Base-by-base conservation (phyloP, 805 yeast genomes). In the Millerozyma acaciae region DNA sequence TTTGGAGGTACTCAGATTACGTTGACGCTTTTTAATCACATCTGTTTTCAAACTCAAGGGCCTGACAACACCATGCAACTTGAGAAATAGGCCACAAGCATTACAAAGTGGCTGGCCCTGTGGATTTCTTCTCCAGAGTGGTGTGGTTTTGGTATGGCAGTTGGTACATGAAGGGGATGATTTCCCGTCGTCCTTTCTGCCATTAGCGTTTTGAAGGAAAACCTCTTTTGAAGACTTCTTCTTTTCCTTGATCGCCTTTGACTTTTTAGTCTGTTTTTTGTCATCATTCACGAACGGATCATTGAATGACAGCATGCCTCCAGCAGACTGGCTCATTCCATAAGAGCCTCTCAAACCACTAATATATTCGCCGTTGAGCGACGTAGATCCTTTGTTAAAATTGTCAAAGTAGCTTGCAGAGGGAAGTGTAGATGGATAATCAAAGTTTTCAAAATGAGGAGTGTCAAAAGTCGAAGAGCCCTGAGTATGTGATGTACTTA, bases 11-110 rank as follows among this genome's bases (percentile, higher is more conserved):
- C 45, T 47, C 14, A 56, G 44, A 5, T 63, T 62, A 33, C 96
- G 70, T 57, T 89, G 95, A 47, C 98, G 74, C 58, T 88, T 86
- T 57, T 88, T 87, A 35, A 90, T 89, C 1, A 89, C 93, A 54
- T 89, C 96, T 0, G 97, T 84, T 53, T 88, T 89, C 48, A 89
- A 66, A 9, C 95, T 83, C 32, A 90, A 65, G 0, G 98, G 98
- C 37, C 97, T 69, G 41, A 86, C 94, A 3, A 87, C 90, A n/a
- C 97, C 97, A 51, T 90, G 97, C 16, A 90, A 66, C 57, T 90
- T 90, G 50, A 85, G 72, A 48, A 90, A 90, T 39, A 90, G 65
- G 0, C 97, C 98, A 65, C 98, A 90, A 0, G 98, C 97, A 57
- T 90, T 90, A 62, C 97, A 90, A 38, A 90, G 65, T 0, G 96